phyloP scores from a whole-genome alignment of 1,284 basidiomycete species.

The Pascua sp. region DNA sequence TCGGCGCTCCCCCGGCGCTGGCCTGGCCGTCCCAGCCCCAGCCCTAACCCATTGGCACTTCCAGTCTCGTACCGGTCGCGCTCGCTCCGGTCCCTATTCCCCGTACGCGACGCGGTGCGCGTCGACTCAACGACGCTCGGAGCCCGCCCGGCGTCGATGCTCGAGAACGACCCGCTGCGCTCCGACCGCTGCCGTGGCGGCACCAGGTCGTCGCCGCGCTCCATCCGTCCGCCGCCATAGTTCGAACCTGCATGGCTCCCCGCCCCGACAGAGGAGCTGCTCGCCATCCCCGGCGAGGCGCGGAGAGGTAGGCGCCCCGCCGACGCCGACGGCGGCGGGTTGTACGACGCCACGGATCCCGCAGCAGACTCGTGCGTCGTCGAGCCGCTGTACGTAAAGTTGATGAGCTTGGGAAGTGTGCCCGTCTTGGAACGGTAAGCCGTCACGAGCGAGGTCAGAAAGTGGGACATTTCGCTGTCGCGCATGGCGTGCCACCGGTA shows the following conservation, averaged over 20 bases:
- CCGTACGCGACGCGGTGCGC: not conserved
- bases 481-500: constrained; percentile 76
- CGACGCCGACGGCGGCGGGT: not conserved
- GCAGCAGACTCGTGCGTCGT: not conserved
- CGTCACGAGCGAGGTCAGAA: constrained; percentile 64
- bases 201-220: constrained; percentile 1
- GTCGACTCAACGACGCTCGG: not conserved
- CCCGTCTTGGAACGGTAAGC: constrained; percentile 55
- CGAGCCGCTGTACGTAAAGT: constrained; percentile 23
- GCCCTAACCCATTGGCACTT: too few species aligned
- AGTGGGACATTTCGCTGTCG: constrained; percentile 62
- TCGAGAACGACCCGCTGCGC: constrained; percentile 5
- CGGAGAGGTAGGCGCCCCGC: not conserved
- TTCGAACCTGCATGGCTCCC: not conserved
- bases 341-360: not conserved
- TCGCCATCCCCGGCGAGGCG: constrained; percentile 1
- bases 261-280: not conserved
- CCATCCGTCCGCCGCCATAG: not conserved
- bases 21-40: constrained; percentile 3
- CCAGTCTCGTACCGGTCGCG: too few species aligned
- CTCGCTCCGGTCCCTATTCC: too few species aligned
- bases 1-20: not conserved
- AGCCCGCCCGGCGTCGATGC: not conserved
- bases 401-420: constrained; percentile 51
- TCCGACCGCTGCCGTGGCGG: not conserved